These are phyloP conservation scores for Salix brachista DNA, from an alignment of 345 rosid species.

Conservation along the genomic window DNA sequence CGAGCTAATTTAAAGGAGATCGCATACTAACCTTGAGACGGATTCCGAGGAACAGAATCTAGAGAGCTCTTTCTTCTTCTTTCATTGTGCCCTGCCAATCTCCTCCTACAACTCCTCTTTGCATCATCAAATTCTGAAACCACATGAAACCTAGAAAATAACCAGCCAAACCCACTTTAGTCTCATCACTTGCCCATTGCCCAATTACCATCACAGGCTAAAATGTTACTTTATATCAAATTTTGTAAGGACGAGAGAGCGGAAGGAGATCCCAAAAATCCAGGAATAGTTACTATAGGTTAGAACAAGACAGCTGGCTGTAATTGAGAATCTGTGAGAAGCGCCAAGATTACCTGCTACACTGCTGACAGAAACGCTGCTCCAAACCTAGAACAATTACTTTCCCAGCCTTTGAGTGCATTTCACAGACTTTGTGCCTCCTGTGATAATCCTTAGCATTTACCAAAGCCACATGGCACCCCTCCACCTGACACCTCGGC, in stretches of 20 bases:
- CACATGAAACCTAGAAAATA: slow-evolving; percentile 43
- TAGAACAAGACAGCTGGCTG: not conserved
- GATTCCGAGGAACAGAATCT: slow-evolving; percentile 33
- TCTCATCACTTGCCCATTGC: not conserved
- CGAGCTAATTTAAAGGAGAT: not conserved
- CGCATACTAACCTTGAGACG: slow-evolving; percentile 36
- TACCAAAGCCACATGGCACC: slow-evolving; percentile 53
- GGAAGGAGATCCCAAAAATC: too few species aligned
- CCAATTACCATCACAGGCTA: not conserved
- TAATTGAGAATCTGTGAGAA: not conserved
- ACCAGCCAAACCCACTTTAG: not conserved
- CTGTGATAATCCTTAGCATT: slow-evolving; percentile 70
- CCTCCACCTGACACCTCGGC: slow-evolving; percentile 75
- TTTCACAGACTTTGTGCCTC: slow-evolving; percentile 78
- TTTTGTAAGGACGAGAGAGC: not conserved
- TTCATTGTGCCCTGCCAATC: slow-evolving; percentile 66
- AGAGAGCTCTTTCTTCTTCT: slow-evolving; percentile 57
- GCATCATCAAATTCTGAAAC: slow-evolving; percentile 60
- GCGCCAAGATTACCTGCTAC: slow-evolving; percentile 55
- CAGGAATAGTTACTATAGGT: not conserved
- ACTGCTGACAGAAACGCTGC: slow-evolving; percentile 87
- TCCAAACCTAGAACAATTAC: slow-evolving; percentile 61
- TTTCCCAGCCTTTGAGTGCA: slow-evolving; percentile 68
- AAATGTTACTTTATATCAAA: not conserved
- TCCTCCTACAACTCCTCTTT: slow-evolving; percentile 65